Base-by-base conservation (phyloP, 176 grass and related monocot species). In the Bolboschoenus planiculmis region DNA sequence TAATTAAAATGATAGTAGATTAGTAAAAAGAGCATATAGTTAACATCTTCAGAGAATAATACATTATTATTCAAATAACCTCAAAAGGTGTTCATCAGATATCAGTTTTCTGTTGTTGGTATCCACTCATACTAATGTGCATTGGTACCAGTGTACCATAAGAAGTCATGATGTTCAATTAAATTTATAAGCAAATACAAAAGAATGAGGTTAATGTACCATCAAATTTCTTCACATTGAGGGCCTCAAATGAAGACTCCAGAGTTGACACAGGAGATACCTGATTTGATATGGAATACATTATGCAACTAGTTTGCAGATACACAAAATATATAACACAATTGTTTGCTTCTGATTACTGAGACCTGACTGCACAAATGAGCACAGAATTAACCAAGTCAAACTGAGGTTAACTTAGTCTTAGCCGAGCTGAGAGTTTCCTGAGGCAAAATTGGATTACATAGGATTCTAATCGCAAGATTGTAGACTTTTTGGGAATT, bases 201-300 rank as follows among this genome's bases (percentile, higher is more conserved):
- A 48, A 78, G 81, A 84, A 88, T 65, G 7, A 47, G 65, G 83
- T 42, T 60, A 78, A 74, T 59, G 36, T 85, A 98, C 96, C 96
- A 86, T 98, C 96, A 88, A 95, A 91, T 60, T 98, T 98, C 87
- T 98, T 95, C 26, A 95, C 86, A 84, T 98, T 98, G 82, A 98
- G 92, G 71, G 87, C 86, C 50, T 98, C 96, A 84, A 98, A 95
- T 40, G 90, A 95, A 40, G 96, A 90, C 80, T 98, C 96, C 70
- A 98, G 57, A 1, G 96, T 98, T 36, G 91, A 95, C 14, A 79
- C 78, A 72, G 90, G 95, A 75, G 95, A 98, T 46, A 91, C 80
- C 96, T 98, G 86, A 79, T 50, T 82, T 87, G n/a, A 85, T 72
- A 57, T 40, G 18, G 83, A 73, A 48, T 78, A 37, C 27, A 90